phyloP scores from a whole-genome alignment of 78 protist genomes.

The Emiliania huxleyi region DNA sequence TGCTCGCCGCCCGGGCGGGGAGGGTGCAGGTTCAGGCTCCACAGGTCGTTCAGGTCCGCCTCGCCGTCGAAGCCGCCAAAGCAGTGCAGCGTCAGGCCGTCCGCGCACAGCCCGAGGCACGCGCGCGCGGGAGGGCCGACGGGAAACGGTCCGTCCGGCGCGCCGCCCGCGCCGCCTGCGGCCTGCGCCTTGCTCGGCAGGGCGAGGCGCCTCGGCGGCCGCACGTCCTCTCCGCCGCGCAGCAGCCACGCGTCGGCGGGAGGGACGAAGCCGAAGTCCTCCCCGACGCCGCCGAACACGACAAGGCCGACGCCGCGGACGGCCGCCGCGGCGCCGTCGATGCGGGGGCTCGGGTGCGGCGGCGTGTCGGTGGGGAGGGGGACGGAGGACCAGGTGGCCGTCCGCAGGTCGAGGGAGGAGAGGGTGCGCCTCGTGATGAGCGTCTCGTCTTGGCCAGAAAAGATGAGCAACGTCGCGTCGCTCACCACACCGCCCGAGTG shows the following conservation, averaged over 20 bases:
- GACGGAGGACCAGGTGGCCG: background rate
- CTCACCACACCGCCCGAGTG: background rate
- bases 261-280: background rate
- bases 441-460: background rate
- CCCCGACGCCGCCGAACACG: background rate
- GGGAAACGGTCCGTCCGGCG: background rate
- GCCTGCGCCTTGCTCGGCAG: background rate
- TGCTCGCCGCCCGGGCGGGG: no score
- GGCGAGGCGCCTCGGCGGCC: background rate
- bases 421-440: background rate
- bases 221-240: no score
- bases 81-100: background rate
- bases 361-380: background rate
- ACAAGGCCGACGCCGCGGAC: background rate
- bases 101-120: background rate
- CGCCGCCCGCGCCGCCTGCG: no score
- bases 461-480: background rate
- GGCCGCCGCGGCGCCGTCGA: background rate
- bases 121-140: background rate
- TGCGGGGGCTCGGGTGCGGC: background rate
- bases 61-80: background rate
- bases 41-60: no score
- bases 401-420: background rate
- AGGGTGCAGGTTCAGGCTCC: no score
- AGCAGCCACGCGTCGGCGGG: background rate